phyloP scores from a whole-genome alignment of 2,329 filamentous ascomycete species.

The Tolypocladium ophioglossoides region DNA sequence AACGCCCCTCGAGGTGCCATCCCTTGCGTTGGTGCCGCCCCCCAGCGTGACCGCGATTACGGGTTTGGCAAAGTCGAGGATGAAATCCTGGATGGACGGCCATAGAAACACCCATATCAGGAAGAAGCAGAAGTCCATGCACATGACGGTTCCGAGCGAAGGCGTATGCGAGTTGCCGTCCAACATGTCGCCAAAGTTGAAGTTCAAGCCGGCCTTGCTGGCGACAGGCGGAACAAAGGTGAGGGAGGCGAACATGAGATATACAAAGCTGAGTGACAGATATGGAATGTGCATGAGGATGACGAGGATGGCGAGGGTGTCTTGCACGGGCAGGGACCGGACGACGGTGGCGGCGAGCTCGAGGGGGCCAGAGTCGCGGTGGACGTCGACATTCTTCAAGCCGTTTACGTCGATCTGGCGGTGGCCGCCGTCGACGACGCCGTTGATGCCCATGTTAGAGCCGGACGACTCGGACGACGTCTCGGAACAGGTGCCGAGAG shows the following conservation, averaged over 20 bases:
- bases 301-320: constrained; percentile 94
- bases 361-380: constrained; percentile 62
- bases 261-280: constrained; percentile 77
- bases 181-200: constrained; percentile 85
- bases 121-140: constrained; percentile 75
- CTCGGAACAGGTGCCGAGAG: constrained; percentile 44
- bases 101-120: constrained; percentile 81
- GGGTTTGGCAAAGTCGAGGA: constrained; percentile 82
- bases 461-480: constrained; percentile 42
- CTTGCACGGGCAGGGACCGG: constrained; percentile 79
- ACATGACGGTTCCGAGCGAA: constrained; percentile 72
- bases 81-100: constrained; percentile 77
- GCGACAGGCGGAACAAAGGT: constrained; percentile 83
- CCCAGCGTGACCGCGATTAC: constrained; percentile 87
- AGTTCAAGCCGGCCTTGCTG: constrained; percentile 64
- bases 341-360: constrained; percentile 79
- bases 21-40: constrained; percentile 61
- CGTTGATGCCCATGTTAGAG: constrained; percentile 24
- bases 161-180: constrained; percentile 79
- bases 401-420: constrained; percentile 62
- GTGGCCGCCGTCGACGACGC: constrained; percentile 39
- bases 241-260: constrained; percentile 83
- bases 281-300: constrained; percentile 88
- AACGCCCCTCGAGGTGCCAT: constrained; percentile 61
- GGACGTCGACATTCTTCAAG: constrained; percentile 55